phyloP scores from a whole-genome alignment of 495 filamentous ascomycete genomes.

The Aspergillus wentii region DNA sequence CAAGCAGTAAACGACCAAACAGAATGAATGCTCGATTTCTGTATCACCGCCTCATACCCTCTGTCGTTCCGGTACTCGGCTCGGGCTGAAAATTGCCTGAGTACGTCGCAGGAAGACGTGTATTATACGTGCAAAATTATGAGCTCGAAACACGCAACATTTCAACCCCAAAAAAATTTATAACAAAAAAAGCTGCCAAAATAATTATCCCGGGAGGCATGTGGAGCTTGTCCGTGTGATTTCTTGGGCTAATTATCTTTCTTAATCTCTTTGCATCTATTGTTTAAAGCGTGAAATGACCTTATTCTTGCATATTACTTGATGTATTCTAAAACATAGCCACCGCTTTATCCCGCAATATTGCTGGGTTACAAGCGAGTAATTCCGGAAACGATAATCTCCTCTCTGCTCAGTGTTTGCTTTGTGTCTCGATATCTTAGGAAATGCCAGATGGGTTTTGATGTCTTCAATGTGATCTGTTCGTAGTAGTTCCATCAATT shows the following conservation, averaged over 20 bases:
- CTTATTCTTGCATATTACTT: slow-evolving; percentile 37
- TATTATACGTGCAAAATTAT: slow-evolving; percentile 37
- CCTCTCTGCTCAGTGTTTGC: slow-evolving; percentile 20
- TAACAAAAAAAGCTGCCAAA: slow-evolving; percentile 13
- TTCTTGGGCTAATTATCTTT: slow-evolving; percentile 15
- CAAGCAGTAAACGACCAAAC: slow-evolving; percentile 57
- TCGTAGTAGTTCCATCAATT: slow-evolving; percentile 4
- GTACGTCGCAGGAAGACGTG: slow-evolving; percentile 15
- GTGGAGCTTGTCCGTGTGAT: neutral
- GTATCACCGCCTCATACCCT: slow-evolving; percentile 14
- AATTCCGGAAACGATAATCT: slow-evolving; percentile 33
- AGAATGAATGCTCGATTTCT: slow-evolving; percentile 5
- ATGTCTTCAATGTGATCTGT: neutral
- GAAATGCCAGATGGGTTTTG: too few species aligned
- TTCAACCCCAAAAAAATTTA: slow-evolving; percentile 16
- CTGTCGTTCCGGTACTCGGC: slow-evolving; percentile 7
- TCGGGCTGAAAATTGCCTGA: slow-evolving; percentile 8
- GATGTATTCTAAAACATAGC: slow-evolving; percentile 36
- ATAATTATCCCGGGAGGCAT: slow-evolving; percentile 5
- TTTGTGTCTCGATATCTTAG: neutral
- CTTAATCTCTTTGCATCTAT: slow-evolving; percentile 24
- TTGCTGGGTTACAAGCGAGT: slow-evolving; percentile 18
- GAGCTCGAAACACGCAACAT: slow-evolving; percentile 28
- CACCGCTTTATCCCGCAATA: slow-evolving; percentile 5
- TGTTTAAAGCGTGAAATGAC: slow-evolving; percentile 40